Evolutionary conservation across 2,329 filamentous ascomycete species (phyloP).

Genomic region (Diplodia scrobiculata): DNA sequence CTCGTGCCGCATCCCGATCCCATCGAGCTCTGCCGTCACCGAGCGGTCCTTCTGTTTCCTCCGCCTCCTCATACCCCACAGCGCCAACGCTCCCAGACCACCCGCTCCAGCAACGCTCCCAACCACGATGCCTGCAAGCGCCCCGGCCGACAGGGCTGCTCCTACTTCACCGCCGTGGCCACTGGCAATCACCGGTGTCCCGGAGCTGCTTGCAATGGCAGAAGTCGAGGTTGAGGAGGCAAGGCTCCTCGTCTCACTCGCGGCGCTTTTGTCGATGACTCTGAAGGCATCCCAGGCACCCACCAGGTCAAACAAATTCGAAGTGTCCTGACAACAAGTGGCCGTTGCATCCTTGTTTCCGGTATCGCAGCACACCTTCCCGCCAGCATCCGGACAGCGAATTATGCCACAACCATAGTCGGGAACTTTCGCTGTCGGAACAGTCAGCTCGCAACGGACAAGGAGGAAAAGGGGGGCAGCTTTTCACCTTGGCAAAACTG

Average conservation of each 20-base stretch:
- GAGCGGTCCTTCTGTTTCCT: neutral
- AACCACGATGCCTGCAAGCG: constrained; percentile 13
- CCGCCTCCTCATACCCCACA: neutral
- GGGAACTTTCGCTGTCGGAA: neutral
- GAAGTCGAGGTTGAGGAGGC: neutral
- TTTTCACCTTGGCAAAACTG: constrained; percentile 20
- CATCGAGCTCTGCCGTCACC: constrained; percentile 5
- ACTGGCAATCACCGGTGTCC: neutral
- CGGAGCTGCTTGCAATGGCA: neutral
- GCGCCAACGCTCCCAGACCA: neutral
- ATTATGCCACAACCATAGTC: constrained; percentile 15
- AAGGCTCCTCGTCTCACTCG: neutral
- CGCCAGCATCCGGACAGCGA: neutral
- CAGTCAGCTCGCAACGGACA: neutral
- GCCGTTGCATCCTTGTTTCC: constrained; percentile 14
- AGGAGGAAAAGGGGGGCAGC: neutral
- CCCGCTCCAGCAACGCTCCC: neutral
- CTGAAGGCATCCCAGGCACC: constrained; percentile 16
- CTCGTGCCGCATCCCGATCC: constrained; percentile 6
- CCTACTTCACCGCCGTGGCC: neutral
- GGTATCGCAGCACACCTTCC: constrained; percentile 21
- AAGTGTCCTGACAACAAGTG: constrained; percentile 15
- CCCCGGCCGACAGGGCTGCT: neutral
- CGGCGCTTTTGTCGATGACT: neutral
- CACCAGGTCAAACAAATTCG: neutral